A percentile compares a stretch with the other conserved stretches of the same genome.
These are phyloP conservation scores for Penicillium ochrochloron DNA, from an alignment of 495 filamentous ascomycete genomes.

Conservation along the genomic window DNA sequence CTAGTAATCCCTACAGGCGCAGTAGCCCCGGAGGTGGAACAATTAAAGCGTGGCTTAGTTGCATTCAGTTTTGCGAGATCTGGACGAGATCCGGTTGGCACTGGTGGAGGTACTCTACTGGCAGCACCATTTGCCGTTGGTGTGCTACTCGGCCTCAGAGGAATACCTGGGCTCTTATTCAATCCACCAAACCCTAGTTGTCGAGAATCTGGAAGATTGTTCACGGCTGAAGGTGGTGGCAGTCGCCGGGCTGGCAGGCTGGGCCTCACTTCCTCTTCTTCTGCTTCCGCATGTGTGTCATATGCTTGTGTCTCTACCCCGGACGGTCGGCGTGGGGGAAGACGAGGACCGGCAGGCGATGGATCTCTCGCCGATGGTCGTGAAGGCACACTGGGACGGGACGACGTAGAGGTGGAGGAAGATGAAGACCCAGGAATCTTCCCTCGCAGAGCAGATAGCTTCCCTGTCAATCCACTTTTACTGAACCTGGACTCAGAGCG, in stretches of 20 bases:
- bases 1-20: constrained; percentile 19
- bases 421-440: constrained; percentile 24
- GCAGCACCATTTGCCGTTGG: constrained; percentile 18
- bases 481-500: constrained; percentile 31
- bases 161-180: constrained; percentile 37
- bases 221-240: constrained; percentile 41
- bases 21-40: constrained; percentile 22
- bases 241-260: constrained; percentile 35
- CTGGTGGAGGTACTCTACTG: constrained; percentile 53
- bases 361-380: constrained; percentile 16
- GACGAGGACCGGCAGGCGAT: constrained; percentile 27
- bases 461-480: constrained; percentile 27
- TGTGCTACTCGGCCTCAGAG: constrained; percentile 25
- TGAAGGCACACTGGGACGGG: constrained; percentile 22
- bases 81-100: constrained; percentile 61
- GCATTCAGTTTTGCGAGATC: constrained; percentile 59
- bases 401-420: constrained; percentile 19
- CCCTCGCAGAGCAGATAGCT: constrained; percentile 26
- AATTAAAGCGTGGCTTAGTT: constrained; percentile 54
- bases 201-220: constrained; percentile 39
- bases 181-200: constrained; percentile 45
- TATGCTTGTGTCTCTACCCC: constrained; percentile 27
- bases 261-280: constrained; percentile 5
- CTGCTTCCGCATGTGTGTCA: constrained; percentile 16
- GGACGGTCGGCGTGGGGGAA: constrained; percentile 40